These are phyloP conservation scores for Perilla frutescens DNA, from an alignment of 257 asterid species.

Conservation along the genomic window DNA sequence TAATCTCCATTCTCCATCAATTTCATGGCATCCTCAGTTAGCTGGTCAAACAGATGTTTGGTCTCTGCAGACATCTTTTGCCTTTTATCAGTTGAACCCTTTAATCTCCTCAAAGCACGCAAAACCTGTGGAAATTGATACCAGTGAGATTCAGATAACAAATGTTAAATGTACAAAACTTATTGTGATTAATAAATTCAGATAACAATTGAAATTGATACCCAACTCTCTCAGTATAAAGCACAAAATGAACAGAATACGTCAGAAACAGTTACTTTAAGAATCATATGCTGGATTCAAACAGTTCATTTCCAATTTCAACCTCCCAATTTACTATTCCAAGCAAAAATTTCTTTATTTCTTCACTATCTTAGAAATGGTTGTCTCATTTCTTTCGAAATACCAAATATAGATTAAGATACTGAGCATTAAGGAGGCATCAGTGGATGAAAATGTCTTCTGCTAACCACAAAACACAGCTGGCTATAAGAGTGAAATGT, in stretches of 20 bases:
- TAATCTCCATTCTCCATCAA: slow-evolving; percentile 94
- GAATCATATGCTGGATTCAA: neutral
- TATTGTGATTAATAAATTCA: slow-evolving; percentile 15
- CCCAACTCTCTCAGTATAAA: slow-evolving; percentile 11
- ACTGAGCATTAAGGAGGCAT: neutral
- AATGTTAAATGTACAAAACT: neutral
- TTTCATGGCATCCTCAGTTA: slow-evolving; percentile 94
- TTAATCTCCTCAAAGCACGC: slow-evolving; percentile 90
- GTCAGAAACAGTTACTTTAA: neutral
- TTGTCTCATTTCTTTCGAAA: neutral
- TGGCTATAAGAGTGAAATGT: neutral
- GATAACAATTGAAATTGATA: slow-evolving; percentile 6
- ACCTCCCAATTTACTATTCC: neutral
- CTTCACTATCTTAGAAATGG: neutral
- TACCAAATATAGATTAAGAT: neutral
- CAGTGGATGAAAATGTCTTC: neutral
- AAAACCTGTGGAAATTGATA: slow-evolving; percentile 60
- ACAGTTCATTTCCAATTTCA: neutral
- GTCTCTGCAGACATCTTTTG: slow-evolving; percentile 87
- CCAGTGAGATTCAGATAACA: slow-evolving; percentile 22
- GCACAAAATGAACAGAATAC: slow-evolving; percentile 12
- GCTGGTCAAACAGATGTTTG: slow-evolving; percentile 81
- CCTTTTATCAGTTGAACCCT: slow-evolving; percentile 85
- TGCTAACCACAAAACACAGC: neutral
- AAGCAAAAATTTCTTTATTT: neutral